Conservation (phyloP, 2,329 filamentous ascomycete genomes). For the Fusarium concolor region DNA sequence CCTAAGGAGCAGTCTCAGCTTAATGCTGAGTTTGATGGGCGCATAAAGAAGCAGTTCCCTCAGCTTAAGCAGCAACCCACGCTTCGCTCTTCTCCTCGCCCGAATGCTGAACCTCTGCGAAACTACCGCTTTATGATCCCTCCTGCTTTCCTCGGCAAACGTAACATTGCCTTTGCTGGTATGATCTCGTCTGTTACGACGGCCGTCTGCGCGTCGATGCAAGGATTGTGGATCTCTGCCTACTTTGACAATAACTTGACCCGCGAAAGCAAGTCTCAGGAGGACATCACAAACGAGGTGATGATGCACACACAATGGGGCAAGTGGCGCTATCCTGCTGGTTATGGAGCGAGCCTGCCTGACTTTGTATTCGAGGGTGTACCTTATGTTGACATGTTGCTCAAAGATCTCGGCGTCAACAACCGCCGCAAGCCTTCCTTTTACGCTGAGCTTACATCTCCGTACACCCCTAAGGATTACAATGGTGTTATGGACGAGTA, state of each 20-base stretch:
- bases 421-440: slow-evolving; percentile 1
- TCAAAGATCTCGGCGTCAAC: not conserved
- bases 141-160: not conserved
- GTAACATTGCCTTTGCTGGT: slow-evolving; percentile 2
- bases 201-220: not conserved
- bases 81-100: not conserved
- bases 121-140: slow-evolving; percentile 9
- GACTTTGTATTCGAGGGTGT: slow-evolving; percentile 8
- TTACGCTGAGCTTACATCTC: slow-evolving; percentile 1
- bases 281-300: not conserved
- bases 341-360: not conserved
- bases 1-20: not conserved
- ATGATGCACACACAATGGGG: slow-evolving; percentile 8
- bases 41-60: not conserved
- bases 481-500: not conserved
- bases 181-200: slow-evolving; percentile 11
- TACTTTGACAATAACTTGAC: not conserved
- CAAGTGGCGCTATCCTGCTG: slow-evolving; percentile 11
- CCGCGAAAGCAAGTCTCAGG: not conserved
- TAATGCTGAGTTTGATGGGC: not conserved
- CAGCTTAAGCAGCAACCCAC: not conserved
- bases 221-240: slow-evolving; percentile 7
- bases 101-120: not conserved
- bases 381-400: slow-evolving; percentile 9
- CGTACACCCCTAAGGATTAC: slow-evolving; percentile 2